Evolutionary conservation across 495 filamentous ascomycete species (phyloP), one percentile per base, ranked within the genome.

Genomic region (Penicillium soppii): DNA sequence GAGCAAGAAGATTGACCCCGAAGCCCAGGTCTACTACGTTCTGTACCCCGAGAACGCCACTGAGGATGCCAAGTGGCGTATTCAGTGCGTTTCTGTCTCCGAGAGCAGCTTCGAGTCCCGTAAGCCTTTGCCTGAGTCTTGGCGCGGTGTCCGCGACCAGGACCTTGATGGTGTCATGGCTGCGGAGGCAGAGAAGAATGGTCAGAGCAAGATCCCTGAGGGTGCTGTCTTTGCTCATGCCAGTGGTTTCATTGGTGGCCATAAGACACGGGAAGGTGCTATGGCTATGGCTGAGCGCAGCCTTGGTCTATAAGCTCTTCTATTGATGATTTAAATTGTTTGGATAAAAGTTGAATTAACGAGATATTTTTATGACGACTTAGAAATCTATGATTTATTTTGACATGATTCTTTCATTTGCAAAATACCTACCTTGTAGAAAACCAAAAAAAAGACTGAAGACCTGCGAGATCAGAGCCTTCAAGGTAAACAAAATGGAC

Each of bases 221-320:
- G 94, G 92, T 5, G 82, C 88, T 32, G 83, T 97, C 19, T 98
- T 98, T 66, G 87, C 96, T 45, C 94, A 98, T 59, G 92, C 94
- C 7, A 86, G 84, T 45, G 95, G 94, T 4, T 98, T 98, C 67
- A 96, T 97, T 67, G 94, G 95, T 15, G 94, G 94, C 3, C 95
- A 96, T 66, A 85, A 86, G 75, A 92, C 86, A 0, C 91, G 85
- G 62, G 90, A 95, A 42, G 95, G 94, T n/a, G 92, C 85, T 21
- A 75, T 89, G 62, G 82, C 83, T 41, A 92, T 97, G 90, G 91
- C 92, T 32, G 74, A 81, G 61, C 89, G 85, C 71, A 85, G 90
- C 7, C 68, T 85, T 54, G 79, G 77, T 47, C 61, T 75, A 62
- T 84, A 61, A 63, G 15, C 32, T 13, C 22, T 17, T 37, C n/a